phyloP scores from a whole-genome alignment of 768 basidiomycete species.

The Hortiboletus campestris region DNA sequence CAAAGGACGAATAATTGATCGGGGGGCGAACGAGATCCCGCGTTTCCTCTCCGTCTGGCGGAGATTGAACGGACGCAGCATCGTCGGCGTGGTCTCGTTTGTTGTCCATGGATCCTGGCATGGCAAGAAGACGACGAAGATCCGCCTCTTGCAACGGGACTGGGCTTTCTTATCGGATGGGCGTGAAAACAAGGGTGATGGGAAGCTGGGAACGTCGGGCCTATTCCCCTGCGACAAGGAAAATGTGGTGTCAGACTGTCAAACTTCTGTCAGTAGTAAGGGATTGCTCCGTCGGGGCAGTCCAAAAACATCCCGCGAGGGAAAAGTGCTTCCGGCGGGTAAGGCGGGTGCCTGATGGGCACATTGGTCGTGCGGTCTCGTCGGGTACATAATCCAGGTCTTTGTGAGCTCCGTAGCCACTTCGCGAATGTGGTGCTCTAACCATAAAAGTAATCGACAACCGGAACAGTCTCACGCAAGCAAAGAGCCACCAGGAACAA shows the following conservation, averaged over 20 bases:
- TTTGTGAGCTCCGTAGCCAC: too few species aligned
- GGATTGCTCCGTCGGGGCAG: background rate
- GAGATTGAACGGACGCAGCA: background rate
- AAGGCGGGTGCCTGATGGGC: background rate
- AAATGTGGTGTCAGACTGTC: slow-evolving; percentile 11
- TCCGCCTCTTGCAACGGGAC: background rate
- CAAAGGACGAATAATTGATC: slow-evolving; percentile 62
- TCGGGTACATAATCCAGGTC: too few species aligned
- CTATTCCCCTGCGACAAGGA: background rate
- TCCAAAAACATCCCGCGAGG: background rate
- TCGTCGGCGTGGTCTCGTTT: slow-evolving; percentile 25
- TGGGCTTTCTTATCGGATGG: slow-evolving; percentile 12
- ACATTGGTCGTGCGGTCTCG: too few species aligned
- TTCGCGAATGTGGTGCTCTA: too few species aligned
- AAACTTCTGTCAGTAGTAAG: slow-evolving; percentile 11
- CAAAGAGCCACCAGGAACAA: background rate
- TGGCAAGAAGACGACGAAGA: slow-evolving; percentile 4
- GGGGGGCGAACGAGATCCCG: slow-evolving; percentile 44
- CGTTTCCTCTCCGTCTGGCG: background rate
- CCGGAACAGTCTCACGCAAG: background rate
- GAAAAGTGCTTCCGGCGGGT: background rate
- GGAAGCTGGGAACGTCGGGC: slow-evolving; percentile 7
- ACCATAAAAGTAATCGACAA: too few species aligned
- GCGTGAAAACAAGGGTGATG: background rate
- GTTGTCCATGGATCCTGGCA: slow-evolving; percentile 19